These are phyloP conservation scores for Metschnikowia reukaufii DNA, from an alignment of 805 yeast genomes.

Conservation along the genomic window DNA sequence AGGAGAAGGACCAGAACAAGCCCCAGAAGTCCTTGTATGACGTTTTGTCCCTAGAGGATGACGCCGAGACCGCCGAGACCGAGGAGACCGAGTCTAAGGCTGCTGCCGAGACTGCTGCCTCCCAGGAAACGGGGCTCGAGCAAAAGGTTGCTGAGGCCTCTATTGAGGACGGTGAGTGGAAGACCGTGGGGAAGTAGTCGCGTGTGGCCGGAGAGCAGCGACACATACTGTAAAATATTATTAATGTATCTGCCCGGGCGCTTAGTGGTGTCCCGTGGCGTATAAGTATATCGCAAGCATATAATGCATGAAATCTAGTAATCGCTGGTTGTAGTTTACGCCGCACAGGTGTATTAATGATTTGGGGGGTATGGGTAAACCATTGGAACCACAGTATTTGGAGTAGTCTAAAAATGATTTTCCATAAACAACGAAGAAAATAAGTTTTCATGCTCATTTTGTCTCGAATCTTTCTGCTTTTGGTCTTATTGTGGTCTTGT, in stretches of 20 bases:
- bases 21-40: slow-evolving; percentile 22
- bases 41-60: slow-evolving; percentile 22
- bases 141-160: slow-evolving; percentile 15
- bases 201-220: not conserved
- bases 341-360: no score
- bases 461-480: no score
- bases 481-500: no score
- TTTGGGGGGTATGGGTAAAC: no score
- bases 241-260: slow-evolving; percentile 3
- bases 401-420: no score
- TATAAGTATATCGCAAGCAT: slow-evolving; percentile 4
- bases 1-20: slow-evolving; percentile 13
- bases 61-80: slow-evolving; percentile 12
- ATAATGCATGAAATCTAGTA: not conserved
- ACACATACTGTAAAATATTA: slow-evolving; percentile 9
- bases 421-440: not conserved
- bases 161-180: slow-evolving; percentile 14
- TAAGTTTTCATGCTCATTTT: not conserved
- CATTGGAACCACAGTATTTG: no score
- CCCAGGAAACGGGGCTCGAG: slow-evolving; percentile 18
- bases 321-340: no score
- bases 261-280: no score
- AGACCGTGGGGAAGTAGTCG: slow-evolving; percentile 11
- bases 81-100: not conserved
- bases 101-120: not conserved